Percentiles rank a stretch among this genome's conserved stretches.
Evolutionary conservation across 805 yeast species (phyloP).

Genomic region (Brettanomyces custersianus): DNA sequence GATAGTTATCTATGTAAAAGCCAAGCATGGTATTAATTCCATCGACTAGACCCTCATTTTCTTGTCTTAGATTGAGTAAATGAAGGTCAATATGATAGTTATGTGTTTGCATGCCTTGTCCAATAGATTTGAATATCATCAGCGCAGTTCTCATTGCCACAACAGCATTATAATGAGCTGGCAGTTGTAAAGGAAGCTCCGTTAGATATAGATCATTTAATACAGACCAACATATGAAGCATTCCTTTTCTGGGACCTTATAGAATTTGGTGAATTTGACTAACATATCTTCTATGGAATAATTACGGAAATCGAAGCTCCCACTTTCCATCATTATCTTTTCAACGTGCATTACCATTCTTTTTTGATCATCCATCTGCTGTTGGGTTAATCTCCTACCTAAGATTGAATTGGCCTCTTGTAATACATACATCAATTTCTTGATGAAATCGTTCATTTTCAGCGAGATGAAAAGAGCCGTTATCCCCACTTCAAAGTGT

Average conservation of each 20-base stretch:
- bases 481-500: slow-evolving; percentile 55
- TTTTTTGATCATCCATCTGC: slow-evolving; percentile 47
- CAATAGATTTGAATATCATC: slow-evolving; percentile 16
- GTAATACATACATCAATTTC: slow-evolving; percentile 54
- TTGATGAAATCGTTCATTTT: slow-evolving; percentile 83
- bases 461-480: slow-evolving; percentile 61
- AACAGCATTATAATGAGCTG: slow-evolving; percentile 69
- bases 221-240: slow-evolving; percentile 63
- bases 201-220: slow-evolving; percentile 67
- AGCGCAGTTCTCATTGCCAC: slow-evolving; percentile 53
- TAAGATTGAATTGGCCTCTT: slow-evolving; percentile 32
- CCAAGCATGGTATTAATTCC: slow-evolving; percentile 23
- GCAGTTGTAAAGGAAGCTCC: slow-evolving; percentile 56
- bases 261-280: slow-evolving; percentile 50
- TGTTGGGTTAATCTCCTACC: slow-evolving; percentile 16
- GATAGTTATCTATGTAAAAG: slow-evolving; percentile 23
- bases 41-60: slow-evolving; percentile 1
- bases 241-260: slow-evolving; percentile 35
- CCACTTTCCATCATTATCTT: slow-evolving; percentile 66
- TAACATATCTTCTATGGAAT: slow-evolving; percentile 57
- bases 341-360: slow-evolving; percentile 51
- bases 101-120: slow-evolving; percentile 5
- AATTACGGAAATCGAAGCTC: slow-evolving; percentile 71
- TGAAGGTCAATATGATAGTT: slow-evolving; percentile 5
- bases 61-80: slow-evolving; percentile 2